phyloP scores from a whole-genome alignment of 352 stramenopile genomes.

The Hyphochytrium catenoides region DNA sequence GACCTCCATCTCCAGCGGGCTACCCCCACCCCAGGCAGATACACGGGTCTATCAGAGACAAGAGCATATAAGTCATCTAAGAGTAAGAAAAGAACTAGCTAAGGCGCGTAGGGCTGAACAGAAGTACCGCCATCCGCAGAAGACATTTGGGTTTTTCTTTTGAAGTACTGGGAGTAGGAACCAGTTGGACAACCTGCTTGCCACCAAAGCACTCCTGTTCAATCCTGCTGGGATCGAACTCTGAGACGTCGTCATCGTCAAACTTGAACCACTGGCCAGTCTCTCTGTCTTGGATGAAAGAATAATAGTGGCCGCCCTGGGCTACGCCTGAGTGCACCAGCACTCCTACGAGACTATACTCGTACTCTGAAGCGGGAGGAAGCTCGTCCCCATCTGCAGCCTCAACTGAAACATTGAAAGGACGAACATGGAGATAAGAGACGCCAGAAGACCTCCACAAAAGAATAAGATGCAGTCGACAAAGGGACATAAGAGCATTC shows the following conservation, averaged over 20 bases:
- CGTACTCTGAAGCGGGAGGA: too few relatives aligned
- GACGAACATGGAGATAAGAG: too few relatives aligned
- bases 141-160: conserved; percentile 17
- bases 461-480: too few relatives aligned
- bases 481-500: too few relatives aligned
- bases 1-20: conserved; percentile 91
- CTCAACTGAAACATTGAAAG: too few relatives aligned
- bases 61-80: too few relatives aligned
- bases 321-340: conserved; percentile 93
- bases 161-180: conserved; percentile 48
- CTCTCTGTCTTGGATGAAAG: conserved; percentile 61
- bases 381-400: too few relatives aligned
- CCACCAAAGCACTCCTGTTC: conserved; percentile 96
- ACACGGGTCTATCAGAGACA: too few relatives aligned
- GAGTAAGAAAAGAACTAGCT: too few relatives aligned
- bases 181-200: too few relatives aligned
- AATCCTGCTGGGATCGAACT: conserved; percentile 86
- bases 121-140: conserved; percentile 81
- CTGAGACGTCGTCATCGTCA: conserved; percentile 95
- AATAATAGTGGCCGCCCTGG: conserved; percentile 97
- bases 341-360: conserved; percentile 91
- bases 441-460: too few relatives aligned
- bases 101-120: too few relatives aligned
- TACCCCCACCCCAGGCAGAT: conserved; percentile 10
- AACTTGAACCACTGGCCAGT: conserved; percentile 95